Percentiles rank a stretch among this genome's conserved stretches.
Evolutionary conservation across 2,329 filamentous ascomycete species (phyloP).

Genomic region (Hysterium pulicare): DNA sequence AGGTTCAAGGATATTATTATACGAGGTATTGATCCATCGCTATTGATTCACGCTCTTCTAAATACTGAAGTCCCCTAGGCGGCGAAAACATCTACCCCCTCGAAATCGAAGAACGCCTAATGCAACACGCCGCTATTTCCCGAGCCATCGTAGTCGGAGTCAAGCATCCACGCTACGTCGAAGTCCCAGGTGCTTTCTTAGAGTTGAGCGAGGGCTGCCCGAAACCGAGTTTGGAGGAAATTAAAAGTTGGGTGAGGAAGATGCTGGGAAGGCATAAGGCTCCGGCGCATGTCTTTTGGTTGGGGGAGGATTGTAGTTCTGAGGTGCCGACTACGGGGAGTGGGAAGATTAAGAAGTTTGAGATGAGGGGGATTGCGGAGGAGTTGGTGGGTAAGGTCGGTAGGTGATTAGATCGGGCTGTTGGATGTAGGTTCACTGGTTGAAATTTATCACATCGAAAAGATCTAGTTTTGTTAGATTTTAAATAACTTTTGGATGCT

Average conservation of each 20-base stretch:
- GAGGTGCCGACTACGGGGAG: constrained; percentile 42
- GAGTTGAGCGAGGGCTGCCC: constrained; percentile 17
- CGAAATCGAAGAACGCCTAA: constrained; percentile 71
- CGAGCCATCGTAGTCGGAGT: constrained; percentile 69
- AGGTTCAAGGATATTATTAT: constrained; percentile 80
- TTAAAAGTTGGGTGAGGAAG: constrained; percentile 37
- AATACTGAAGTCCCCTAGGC: constrained; percentile 14
- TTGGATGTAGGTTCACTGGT: no score
- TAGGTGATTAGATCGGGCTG: no score
- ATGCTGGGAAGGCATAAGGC: constrained; percentile 47
- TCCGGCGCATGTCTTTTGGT: constrained; percentile 71
- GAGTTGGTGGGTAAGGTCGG: background rate
- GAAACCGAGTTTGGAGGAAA: constrained; percentile 29
- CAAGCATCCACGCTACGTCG: constrained; percentile 67
- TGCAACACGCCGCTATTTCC: constrained; percentile 59
- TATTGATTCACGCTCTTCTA: constrained; percentile 21
- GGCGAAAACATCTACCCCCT: constrained; percentile 57
- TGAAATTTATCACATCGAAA: no score
- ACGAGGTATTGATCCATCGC: constrained; percentile 45
- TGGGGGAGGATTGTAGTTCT: constrained; percentile 51
- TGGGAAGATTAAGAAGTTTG: constrained; percentile 46
- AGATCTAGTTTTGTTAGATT: no score
- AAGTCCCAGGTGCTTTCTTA: constrained; percentile 68
- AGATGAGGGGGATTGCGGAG: constrained; percentile 4
- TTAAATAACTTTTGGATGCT: no score